These are phyloP conservation scores for Phaeosphaeria sp. DNA, from an alignment of 2,329 filamentous ascomycete genomes.

Conservation along the genomic window DNA sequence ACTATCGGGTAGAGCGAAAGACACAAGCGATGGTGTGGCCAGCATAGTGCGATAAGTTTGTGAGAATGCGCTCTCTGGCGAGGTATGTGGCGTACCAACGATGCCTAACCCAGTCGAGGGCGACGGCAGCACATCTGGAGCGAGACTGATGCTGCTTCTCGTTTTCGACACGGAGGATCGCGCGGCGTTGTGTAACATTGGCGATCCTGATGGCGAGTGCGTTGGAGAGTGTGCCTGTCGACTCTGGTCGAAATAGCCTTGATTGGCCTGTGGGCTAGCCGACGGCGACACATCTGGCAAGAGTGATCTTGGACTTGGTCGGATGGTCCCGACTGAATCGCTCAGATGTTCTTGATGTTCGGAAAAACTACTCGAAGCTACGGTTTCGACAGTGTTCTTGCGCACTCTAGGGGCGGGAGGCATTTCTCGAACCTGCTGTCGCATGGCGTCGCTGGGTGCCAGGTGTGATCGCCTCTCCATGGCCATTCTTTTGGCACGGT, in stretches of 20 bases:
- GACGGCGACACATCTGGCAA: conserved; percentile 10
- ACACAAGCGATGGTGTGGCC: conserved; percentile 30
- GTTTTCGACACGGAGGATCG: conserved; percentile 30
- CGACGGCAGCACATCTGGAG: conserved; percentile 15
- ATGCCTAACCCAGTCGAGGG: conserved; percentile 7
- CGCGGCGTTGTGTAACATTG: not conserved
- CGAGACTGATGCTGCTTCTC: conserved; percentile 11
- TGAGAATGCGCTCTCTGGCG: conserved; percentile 22
- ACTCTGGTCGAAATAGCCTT: conserved; percentile 21
- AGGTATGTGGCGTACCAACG: conserved; percentile 25
- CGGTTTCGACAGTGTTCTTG: conserved; percentile 35
- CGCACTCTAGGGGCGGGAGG: conserved; percentile 28
- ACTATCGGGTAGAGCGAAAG: conserved; percentile 32
- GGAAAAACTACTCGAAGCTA: conserved; percentile 26
- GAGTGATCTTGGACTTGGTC: conserved; percentile 12
- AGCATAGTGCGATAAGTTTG: conserved; percentile 19
- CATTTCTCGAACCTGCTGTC: conserved; percentile 33
- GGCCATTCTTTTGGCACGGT: conserved; percentile 35
- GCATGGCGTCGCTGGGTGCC: conserved; percentile 37
- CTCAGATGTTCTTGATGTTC: conserved; percentile 20
- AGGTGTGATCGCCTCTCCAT: conserved; percentile 34
- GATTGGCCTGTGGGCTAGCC: conserved; percentile 17
- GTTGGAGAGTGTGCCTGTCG: conserved; percentile 23
- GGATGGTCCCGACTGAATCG: conserved; percentile 19
- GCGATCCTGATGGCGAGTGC: not conserved